These are phyloP conservation scores for Calonectria naviculata DNA, from an alignment of 2,329 filamentous ascomycete species.

Conservation along the genomic window DNA sequence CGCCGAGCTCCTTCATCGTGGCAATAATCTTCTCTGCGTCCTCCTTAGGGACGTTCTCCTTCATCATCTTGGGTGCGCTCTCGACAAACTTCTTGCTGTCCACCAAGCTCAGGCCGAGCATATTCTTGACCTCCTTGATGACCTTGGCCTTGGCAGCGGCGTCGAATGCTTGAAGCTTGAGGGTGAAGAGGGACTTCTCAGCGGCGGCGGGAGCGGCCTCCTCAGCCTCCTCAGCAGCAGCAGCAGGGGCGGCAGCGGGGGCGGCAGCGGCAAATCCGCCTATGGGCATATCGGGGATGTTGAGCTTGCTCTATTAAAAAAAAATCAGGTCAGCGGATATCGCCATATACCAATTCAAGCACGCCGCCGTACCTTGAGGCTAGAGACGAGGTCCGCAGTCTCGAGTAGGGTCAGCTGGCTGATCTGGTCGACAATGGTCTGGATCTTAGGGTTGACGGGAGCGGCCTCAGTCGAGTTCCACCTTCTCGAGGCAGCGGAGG, in stretches of 20 bases:
- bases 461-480: slow-evolving; percentile 87
- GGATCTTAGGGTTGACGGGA: slow-evolving; percentile 87
- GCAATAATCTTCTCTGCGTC: slow-evolving; percentile 99
- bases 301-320: slow-evolving; percentile 79
- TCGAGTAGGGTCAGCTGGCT: slow-evolving; percentile 97
- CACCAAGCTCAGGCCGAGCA: slow-evolving; percentile 94
- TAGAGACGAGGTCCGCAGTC: slow-evolving; percentile 94
- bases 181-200: slow-evolving; percentile 97
- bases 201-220: slow-evolving; percentile 89
- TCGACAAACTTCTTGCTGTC: slow-evolving; percentile 99
- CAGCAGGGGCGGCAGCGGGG: slow-evolving; percentile 69
- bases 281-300: slow-evolving; percentile 97
- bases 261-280: slow-evolving; percentile 85
- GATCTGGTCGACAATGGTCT: slow-evolving; percentile 96
- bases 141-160: slow-evolving; percentile 94
- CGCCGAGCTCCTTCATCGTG: slow-evolving; percentile 92
- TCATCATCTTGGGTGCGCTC: slow-evolving; percentile 97
- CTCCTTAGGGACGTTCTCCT: slow-evolving; percentile 98
- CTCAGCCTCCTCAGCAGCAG: slow-evolving; percentile 83
- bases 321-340: slow-evolving; percentile 27
- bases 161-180: slow-evolving; percentile 94
- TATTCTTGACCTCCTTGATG: slow-evolving; percentile 99
- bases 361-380: slow-evolving; percentile 81
- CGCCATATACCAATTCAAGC: slow-evolving; percentile 24
- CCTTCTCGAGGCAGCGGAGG: slow-evolving; percentile 70